phyloP scores from a whole-genome alignment of 331 rosid species.

The Quercus tomentella region DNA sequence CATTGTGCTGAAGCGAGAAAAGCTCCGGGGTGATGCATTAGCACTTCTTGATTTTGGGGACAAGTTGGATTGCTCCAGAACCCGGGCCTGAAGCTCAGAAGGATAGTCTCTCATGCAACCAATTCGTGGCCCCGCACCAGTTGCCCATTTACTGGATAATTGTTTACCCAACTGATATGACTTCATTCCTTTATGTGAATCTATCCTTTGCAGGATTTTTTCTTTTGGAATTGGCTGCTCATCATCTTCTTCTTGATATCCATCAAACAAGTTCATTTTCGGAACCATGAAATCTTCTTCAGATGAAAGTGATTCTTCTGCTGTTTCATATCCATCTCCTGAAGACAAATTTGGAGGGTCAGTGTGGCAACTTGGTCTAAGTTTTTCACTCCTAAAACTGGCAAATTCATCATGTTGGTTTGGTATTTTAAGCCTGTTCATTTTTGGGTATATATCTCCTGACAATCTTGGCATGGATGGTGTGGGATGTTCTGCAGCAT shows the following conservation, averaged over 20 bases:
- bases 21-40: slow-evolving; percentile 13
- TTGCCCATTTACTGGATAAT: slow-evolving; percentile 66
- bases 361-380: slow-evolving; percentile 10
- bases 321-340: slow-evolving; percentile 66
- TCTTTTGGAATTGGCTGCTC: slow-evolving; percentile 58
- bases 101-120: slow-evolving; percentile 98
- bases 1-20: slow-evolving; percentile 8
- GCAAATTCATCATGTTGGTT: slow-evolving; percentile 18
- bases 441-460: slow-evolving; percentile 31
- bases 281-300: slow-evolving; percentile 73
- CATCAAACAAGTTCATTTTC: slow-evolving; percentile 59
- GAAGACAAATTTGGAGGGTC: slow-evolving; percentile 15
- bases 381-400: slow-evolving; percentile 20
- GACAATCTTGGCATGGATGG: slow-evolving; percentile 46
- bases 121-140: slow-evolving; percentile 87
- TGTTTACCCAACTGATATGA: slow-evolving; percentile 72
- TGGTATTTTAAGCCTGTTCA: slow-evolving; percentile 63
- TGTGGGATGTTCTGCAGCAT: slow-evolving; percentile 18
- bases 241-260: slow-evolving; percentile 26
- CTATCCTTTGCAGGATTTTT: slow-evolving; percentile 56
- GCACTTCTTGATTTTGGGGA: slow-evolving; percentile 49
- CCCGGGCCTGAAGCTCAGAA: slow-evolving; percentile 57
- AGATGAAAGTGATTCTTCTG: slow-evolving; percentile 55
- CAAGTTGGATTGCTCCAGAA: slow-evolving; percentile 63
- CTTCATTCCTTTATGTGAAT: slow-evolving; percentile 65